These are phyloP conservation scores for Serpula lacrymans DNA, from an alignment of 768 basidiomycete genomes.

Conservation along the genomic window DNA sequence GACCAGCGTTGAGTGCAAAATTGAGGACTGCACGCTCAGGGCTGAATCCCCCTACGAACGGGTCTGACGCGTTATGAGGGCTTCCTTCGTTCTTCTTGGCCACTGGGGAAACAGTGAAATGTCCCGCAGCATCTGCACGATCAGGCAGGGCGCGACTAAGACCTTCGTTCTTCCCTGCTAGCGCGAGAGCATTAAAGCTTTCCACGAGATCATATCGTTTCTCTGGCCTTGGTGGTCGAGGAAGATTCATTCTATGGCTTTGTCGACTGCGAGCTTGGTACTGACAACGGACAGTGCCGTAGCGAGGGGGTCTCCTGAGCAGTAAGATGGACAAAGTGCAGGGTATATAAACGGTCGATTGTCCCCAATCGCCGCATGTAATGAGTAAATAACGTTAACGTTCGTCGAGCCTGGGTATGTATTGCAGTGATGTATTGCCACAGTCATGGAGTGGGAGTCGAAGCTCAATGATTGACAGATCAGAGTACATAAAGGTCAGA, in stretches of 20 bases:
- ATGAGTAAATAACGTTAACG: too few relatives aligned
- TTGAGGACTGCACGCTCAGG: constrained; percentile 13
- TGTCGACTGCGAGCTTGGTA: not conserved
- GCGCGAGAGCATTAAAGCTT: constrained; percentile 29
- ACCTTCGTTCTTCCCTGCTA: constrained; percentile 20
- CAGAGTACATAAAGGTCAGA: too few relatives aligned
- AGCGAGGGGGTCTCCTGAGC: too few relatives aligned
- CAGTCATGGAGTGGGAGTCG: too few relatives aligned
- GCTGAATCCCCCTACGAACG: constrained; percentile 55
- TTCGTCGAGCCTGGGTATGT: too few relatives aligned
- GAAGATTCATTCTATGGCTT: constrained; percentile 20
- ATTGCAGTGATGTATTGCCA: too few relatives aligned
- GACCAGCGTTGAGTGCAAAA: constrained; percentile 5
- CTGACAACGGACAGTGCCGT: not conserved
- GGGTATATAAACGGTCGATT: not conserved
- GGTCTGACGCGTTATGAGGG: too few relatives aligned
- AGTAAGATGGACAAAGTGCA: too few relatives aligned
- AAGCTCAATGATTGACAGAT: too few relatives aligned
- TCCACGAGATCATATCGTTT: constrained; percentile 26
- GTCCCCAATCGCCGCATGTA: too few relatives aligned
- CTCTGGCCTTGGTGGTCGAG: constrained; percentile 9
- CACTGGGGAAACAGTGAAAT: constrained; percentile 12
- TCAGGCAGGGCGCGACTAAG: too few relatives aligned
- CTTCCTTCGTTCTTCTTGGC: not conserved
- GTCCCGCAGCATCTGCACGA: constrained; percentile 11